phyloP scores from a whole-genome alignment of 2,329 filamentous ascomycete genomes.

The Blastomyces silverae region DNA sequence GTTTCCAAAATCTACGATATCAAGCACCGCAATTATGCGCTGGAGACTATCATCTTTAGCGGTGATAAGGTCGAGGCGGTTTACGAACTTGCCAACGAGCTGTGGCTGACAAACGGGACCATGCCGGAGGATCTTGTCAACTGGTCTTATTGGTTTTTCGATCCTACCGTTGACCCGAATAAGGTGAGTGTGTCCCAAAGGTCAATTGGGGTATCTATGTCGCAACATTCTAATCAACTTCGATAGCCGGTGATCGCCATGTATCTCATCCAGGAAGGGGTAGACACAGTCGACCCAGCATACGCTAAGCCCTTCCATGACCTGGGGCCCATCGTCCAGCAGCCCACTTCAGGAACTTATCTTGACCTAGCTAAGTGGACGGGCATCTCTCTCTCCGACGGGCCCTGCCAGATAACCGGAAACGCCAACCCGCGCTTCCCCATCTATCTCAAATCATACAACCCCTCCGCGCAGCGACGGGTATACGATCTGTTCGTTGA shows the following conservation, averaged over 20 bases:
- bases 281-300: conserved; percentile 35
- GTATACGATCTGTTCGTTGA: conserved; percentile 36
- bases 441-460: conserved; percentile 40
- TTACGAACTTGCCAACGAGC: conserved; percentile 44
- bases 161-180: conserved; percentile 27
- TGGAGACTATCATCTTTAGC: conserved; percentile 42
- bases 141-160: conserved; percentile 37
- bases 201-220: not conserved
- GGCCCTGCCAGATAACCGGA: conserved; percentile 41
- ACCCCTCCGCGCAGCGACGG: conserved; percentile 32
- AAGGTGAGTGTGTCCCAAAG: conserved; percentile 20
- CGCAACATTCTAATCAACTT: not conserved
- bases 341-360: conserved; percentile 39
- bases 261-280: conserved; percentile 33
- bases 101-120: conserved; percentile 40
- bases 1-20: conserved; percentile 45
- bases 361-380: conserved; percentile 43
- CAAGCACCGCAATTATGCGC: conserved; percentile 34
- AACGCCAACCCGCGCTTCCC: conserved; percentile 42
- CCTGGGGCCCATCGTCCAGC: conserved; percentile 36
- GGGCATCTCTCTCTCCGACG: conserved; percentile 33
- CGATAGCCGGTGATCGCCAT: conserved; percentile 28
- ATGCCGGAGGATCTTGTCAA: conserved; percentile 45
- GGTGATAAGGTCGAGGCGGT: conserved; percentile 47
- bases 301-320: conserved; percentile 43